Percentiles rank a stretch among this genome's conserved stretches.
Evolutionary conservation across 352 stramenopile genomes (phyloP).

Genomic region (Globisporangium iwayamae): DNA sequence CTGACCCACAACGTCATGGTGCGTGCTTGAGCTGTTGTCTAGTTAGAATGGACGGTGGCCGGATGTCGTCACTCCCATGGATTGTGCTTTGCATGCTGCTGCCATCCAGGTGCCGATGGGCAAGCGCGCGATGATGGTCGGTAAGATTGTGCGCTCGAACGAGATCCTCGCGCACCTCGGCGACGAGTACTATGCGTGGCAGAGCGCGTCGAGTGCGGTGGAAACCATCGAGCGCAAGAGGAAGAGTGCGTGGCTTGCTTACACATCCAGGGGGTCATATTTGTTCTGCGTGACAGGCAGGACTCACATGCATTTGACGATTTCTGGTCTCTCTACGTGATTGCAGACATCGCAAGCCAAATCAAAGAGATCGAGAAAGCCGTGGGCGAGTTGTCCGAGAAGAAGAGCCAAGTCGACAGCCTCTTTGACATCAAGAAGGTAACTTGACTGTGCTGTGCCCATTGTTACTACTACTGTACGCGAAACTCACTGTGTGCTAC

Average conservation of each 20-base stretch:
- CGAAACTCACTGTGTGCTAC: background rate
- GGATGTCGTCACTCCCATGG: background rate
- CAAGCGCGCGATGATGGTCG: conserved; percentile 79
- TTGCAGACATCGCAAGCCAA: conserved; percentile 38
- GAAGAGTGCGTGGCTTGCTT: conserved; percentile 36
- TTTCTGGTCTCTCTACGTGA: background rate
- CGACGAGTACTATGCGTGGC: conserved; percentile 81
- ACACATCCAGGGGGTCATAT: background rate
- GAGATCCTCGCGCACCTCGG: conserved; percentile 80
- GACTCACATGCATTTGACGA: background rate
- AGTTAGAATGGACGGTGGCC: background rate
- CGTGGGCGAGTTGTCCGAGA: conserved; percentile 43
- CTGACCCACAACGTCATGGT: conserved; percentile 82
- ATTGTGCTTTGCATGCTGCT: background rate
- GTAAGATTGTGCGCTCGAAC: conserved; percentile 82
- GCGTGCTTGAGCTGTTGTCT: background rate
- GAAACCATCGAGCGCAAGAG: conserved; percentile 76
- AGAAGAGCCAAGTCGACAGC: conserved; percentile 63
- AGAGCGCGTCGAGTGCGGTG: conserved; percentile 53
- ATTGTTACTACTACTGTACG: background rate
- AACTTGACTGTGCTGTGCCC: background rate
- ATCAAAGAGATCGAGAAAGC: conserved; percentile 54
- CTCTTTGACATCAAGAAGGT: conserved; percentile 75
- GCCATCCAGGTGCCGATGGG: conserved; percentile 54
- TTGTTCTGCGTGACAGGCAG: background rate